These are phyloP conservation scores for Lolium perenne DNA, from an alignment of 176 grass and related monocot genomes.

Conservation along the genomic window DNA sequence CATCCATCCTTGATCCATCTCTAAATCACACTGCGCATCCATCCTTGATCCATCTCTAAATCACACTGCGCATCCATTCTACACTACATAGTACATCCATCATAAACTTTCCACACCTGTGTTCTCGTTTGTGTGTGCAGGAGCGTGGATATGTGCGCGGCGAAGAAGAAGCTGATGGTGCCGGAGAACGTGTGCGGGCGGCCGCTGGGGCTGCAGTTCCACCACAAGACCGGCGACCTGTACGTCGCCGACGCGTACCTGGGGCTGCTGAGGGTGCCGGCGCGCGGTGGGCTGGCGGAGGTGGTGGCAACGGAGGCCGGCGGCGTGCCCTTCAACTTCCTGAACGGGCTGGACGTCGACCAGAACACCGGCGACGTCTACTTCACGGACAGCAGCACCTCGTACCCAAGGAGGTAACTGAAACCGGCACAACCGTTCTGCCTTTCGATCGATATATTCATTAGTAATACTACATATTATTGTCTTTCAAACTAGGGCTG, in stretches of 20 bases:
- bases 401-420: constrained; percentile 62
- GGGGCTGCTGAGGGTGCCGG: constrained; percentile 61
- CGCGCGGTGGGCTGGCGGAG: constrained; percentile 60
- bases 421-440: not conserved
- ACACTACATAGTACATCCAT: not conserved
- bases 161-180: constrained; percentile 43
- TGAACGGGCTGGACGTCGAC: constrained; percentile 88
- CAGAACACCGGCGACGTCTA: constrained; percentile 84
- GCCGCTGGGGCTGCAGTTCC: constrained; percentile 82
- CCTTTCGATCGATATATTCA: no score
- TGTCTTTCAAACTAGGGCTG: no score
- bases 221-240: constrained; percentile 62
- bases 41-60: not conserved
- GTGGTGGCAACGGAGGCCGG: constrained; percentile 61
- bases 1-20: no score
- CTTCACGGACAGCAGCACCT: constrained; percentile 87
- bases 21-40: not conserved
- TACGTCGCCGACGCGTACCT: constrained; percentile 89
- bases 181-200: constrained; percentile 81
- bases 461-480: no score
- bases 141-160: constrained; percentile 49
- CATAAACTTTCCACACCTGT: not conserved
- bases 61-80: not conserved
- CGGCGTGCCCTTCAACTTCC: constrained; percentile 78
- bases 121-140: not conserved